phyloP scores from a whole-genome alignment of 352 stramenopile species.

The Globisporangium abappressorium region DNA sequence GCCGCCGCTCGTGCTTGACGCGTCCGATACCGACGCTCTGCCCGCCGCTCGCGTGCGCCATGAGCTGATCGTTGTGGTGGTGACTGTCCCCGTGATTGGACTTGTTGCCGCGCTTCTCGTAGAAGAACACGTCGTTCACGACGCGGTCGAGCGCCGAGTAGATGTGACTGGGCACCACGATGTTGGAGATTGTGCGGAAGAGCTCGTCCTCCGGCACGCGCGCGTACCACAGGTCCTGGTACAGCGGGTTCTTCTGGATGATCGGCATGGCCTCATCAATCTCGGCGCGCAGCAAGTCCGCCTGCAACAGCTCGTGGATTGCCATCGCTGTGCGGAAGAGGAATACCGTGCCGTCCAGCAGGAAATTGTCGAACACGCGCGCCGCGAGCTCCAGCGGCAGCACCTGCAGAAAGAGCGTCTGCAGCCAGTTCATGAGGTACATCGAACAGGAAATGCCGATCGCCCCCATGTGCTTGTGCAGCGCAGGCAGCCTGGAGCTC shows the following conservation, averaged over 20 bases:
- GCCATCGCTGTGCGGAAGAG: constrained; percentile 81
- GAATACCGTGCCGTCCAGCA: constrained; percentile 83
- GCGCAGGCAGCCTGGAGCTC: constrained; percentile 34
- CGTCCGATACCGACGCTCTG: constrained; percentile 70
- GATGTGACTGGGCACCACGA: constrained; percentile 66
- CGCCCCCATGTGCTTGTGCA: constrained; percentile 49
- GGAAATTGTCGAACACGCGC: constrained; percentile 81
- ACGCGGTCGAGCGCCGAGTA: constrained; percentile 69
- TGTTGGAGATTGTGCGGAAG: constrained; percentile 59
- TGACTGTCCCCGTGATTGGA: constrained; percentile 17
- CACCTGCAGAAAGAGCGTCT: constrained; percentile 85
- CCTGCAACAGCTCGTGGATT: constrained; percentile 67
- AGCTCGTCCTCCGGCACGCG: constrained; percentile 66
- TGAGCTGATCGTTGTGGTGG: constrained; percentile 19
- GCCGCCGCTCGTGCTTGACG: constrained; percentile 60
- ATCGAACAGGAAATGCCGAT: constrained; percentile 73
- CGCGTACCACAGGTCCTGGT: constrained; percentile 56
- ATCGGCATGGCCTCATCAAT: constrained; percentile 77
- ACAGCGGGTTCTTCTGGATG: constrained; percentile 64
- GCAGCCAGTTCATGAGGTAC: constrained; percentile 89
- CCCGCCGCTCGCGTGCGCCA: constrained; percentile 39
- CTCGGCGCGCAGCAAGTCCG: constrained; percentile 50
- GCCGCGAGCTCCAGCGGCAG: constrained; percentile 72
- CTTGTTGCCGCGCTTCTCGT: constrained; percentile 49
- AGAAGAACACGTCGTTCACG: constrained; percentile 86